Evolutionary conservation across 1,284 basidiomycete genomes (phyloP).

Genomic region (Ganoderma boninense): DNA sequence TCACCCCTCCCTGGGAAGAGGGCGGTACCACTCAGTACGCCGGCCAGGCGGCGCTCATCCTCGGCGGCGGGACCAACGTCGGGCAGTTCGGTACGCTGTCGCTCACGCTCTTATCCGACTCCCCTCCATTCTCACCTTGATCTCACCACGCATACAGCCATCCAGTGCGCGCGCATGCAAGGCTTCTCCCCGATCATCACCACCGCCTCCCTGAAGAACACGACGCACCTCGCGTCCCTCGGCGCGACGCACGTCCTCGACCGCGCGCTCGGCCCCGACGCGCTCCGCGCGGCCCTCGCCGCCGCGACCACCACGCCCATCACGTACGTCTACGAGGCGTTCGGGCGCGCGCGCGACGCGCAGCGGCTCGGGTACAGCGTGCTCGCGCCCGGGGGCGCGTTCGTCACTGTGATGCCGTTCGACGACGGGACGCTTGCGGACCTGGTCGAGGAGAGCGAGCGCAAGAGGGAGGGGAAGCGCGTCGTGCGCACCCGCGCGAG

Average conservation of each 20-base stretch:
- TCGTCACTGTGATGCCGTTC: constrained; percentile 15
- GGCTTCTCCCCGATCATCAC: constrained; percentile 58
- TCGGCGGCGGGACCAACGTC: constrained; percentile 46
- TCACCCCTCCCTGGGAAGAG: constrained; percentile 36
- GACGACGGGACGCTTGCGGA: background rate
- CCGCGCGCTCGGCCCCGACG: constrained; percentile 14
- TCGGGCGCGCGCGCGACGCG: constrained; percentile 24
- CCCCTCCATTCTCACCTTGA: too few species aligned
- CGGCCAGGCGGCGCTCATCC: constrained; percentile 45
- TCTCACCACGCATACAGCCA: constrained; percentile 26
- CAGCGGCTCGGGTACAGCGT: constrained; percentile 35
- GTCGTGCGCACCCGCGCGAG: constrained; percentile 7
- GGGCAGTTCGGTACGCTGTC: constrained; percentile 43
- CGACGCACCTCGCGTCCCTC: constrained; percentile 46
- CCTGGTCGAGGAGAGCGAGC: constrained; percentile 7
- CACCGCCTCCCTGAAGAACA: constrained; percentile 54
- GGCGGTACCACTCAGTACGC: constrained; percentile 36
- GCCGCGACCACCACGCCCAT: constrained; percentile 8
- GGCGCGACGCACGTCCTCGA: constrained; percentile 38
- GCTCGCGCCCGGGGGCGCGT: constrained; percentile 34
- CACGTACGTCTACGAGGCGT: constrained; percentile 37
- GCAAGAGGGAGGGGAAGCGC: constrained; percentile 20
- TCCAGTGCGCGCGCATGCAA: constrained; percentile 55
- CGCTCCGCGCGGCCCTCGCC: background rate
- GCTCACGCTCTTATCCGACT: background rate